Conservation (phyloP, 495 filamentous ascomycete genomes). For the Haplographium delicatum region DNA sequence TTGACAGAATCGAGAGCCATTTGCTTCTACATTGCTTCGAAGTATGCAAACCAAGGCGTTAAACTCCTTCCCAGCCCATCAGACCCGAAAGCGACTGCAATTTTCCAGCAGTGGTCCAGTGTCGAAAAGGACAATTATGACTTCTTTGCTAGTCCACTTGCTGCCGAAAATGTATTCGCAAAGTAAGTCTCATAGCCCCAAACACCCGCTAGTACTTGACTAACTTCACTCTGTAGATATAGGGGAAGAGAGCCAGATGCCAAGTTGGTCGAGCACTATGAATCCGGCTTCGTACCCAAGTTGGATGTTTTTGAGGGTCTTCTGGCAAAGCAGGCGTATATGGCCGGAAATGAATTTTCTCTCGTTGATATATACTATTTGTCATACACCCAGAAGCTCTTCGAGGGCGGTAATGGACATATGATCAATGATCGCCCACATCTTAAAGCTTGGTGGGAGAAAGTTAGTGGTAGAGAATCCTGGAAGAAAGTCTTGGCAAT, state of each 20-base stretch:
- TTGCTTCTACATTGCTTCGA: slow-evolving; percentile 26
- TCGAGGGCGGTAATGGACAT: background rate
- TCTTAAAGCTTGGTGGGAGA: slow-evolving; percentile 14
- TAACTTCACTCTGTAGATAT: slow-evolving; percentile 19
- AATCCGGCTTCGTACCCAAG: slow-evolving; percentile 15
- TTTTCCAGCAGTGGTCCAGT: slow-evolving; percentile 23
- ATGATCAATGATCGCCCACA: slow-evolving; percentile 13
- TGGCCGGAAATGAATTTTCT: slow-evolving; percentile 28
- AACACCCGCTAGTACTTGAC: background rate
- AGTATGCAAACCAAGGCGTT: slow-evolving; percentile 18
- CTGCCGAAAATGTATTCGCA: slow-evolving; percentile 25
- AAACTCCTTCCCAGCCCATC: slow-evolving; percentile 22
- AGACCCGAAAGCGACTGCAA: slow-evolving; percentile 20
- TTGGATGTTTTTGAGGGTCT: slow-evolving; percentile 23
- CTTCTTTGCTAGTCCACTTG: slow-evolving; percentile 13
- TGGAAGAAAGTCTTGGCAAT: slow-evolving; percentile 19
- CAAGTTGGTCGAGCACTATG: slow-evolving; percentile 16
- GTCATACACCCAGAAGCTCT: slow-evolving; percentile 4
- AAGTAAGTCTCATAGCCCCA: slow-evolving; percentile 5
- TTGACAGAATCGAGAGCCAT: slow-evolving; percentile 29
- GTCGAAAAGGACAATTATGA: slow-evolving; percentile 24
- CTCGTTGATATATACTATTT: slow-evolving; percentile 28
- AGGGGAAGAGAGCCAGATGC: slow-evolving; percentile 21
- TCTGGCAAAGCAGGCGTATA: slow-evolving; percentile 27
- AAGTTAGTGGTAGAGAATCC: slow-evolving; percentile 12